Evolutionary conservation across 495 filamentous ascomycete genomes (phyloP).

Genomic region (Apiosordaria backusii): DNA sequence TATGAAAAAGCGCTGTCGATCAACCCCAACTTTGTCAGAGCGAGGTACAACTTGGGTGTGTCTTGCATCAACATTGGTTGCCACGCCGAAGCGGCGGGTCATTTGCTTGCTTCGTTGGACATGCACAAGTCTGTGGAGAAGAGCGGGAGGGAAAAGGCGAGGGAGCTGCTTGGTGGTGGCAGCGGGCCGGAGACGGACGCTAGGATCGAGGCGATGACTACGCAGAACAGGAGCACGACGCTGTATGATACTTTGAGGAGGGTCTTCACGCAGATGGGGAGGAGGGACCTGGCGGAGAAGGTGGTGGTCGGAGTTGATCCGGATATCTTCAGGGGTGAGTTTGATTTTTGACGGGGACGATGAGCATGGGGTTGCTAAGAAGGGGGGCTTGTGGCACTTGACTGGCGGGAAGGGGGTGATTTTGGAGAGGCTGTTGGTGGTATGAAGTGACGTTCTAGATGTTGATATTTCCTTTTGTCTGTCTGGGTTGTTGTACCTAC

Average conservation of each 20-base stretch:
- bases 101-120: conserved; percentile 86
- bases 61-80: conserved; percentile 97
- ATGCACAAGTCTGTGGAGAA: conserved; percentile 95
- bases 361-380: conserved; percentile 7
- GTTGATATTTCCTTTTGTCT: not conserved
- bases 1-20: conserved; percentile 89
- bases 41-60: conserved; percentile 94
- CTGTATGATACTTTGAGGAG: conserved; percentile 87
- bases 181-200: conserved; percentile 47
- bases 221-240: conserved; percentile 94
- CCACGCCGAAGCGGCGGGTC: conserved; percentile 85
- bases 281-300: conserved; percentile 80
- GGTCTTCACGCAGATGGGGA: conserved; percentile 91
- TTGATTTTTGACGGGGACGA: conserved; percentile 49
- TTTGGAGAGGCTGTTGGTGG: conserved; percentile 20
- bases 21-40: conserved; percentile 92
- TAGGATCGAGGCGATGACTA: conserved; percentile 74
- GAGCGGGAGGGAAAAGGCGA: conserved; percentile 75
- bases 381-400: conserved; percentile 17
- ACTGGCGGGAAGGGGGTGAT: conserved; percentile 12
- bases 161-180: conserved; percentile 68
- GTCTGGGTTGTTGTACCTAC: too few species aligned
- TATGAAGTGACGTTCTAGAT: conserved; percentile 4
- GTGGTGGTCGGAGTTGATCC: conserved; percentile 88
- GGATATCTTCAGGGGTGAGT: conserved; percentile 70